Evolutionary conservation across 257 asterid genomes (phyloP).

Genomic region (Scutellaria galericulata): DNA sequence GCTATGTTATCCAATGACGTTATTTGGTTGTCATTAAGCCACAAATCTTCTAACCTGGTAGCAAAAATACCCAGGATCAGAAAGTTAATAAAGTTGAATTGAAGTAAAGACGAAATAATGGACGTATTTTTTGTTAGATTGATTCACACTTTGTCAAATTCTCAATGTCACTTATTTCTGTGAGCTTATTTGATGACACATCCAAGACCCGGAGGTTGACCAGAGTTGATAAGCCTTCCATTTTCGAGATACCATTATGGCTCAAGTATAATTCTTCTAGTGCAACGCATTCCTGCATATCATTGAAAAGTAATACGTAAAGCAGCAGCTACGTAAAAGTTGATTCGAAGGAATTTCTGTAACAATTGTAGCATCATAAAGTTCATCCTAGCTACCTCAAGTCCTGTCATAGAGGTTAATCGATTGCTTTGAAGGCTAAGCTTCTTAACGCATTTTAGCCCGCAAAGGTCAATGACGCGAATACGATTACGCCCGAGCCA

Average conservation of each 20-base stretch:
- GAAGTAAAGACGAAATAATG: neutral
- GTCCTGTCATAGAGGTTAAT: slow-evolving; percentile 74
- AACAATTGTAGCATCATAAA: slow-evolving; percentile 22
- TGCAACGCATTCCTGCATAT: slow-evolving; percentile 78
- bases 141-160: slow-evolving; percentile 62
- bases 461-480: slow-evolving; percentile 76
- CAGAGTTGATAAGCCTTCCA: slow-evolving; percentile 90
- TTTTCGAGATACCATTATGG: slow-evolving; percentile 88
- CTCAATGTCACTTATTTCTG: slow-evolving; percentile 66
- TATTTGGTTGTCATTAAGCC: slow-evolving; percentile 95
- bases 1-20: slow-evolving; percentile 67
- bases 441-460: slow-evolving; percentile 88
- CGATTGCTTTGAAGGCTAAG: slow-evolving; percentile 98
- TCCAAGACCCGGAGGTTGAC: slow-evolving; percentile 89
- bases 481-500: slow-evolving; percentile 99
- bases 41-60: slow-evolving; percentile 90
- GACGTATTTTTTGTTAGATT: slow-evolving; percentile 19
- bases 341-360: neutral
- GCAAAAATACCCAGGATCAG: slow-evolving; percentile 31
- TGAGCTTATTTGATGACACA: slow-evolving; percentile 86
- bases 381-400: slow-evolving; percentile 65
- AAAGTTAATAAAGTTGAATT: slow-evolving; percentile 12
- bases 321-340: slow-evolving; percentile 10
- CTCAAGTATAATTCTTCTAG: slow-evolving; percentile 94
- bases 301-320: slow-evolving; percentile 20